phyloP scores from a whole-genome alignment of 2,329 filamentous ascomycete genomes.

The Diaporthe ampelina region DNA sequence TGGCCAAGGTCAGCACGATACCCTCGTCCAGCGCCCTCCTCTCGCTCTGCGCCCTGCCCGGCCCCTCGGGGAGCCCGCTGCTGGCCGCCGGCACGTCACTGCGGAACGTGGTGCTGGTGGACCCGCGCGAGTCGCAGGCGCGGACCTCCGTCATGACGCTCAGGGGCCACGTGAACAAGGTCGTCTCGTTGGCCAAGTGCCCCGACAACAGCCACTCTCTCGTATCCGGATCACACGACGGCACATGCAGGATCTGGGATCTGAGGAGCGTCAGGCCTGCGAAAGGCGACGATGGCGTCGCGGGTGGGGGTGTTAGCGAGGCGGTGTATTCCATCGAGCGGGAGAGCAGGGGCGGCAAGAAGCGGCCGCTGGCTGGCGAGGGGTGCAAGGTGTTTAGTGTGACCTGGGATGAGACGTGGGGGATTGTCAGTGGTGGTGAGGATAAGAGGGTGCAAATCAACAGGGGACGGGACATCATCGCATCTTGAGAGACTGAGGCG shows the following conservation, averaged over 20 bases:
- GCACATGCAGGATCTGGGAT: slow-evolving; percentile 95
- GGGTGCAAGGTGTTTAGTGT: slow-evolving; percentile 93
- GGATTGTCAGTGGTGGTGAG: slow-evolving; percentile 92
- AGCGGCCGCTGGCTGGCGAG: slow-evolving; percentile 78
- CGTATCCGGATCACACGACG: slow-evolving; percentile 91
- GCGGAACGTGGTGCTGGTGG: slow-evolving; percentile 91
- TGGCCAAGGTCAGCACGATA: slow-evolving; percentile 82
- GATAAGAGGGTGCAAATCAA: slow-evolving; percentile 97
- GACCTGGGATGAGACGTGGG: slow-evolving; percentile 86
- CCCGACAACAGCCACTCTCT: slow-evolving; percentile 84
- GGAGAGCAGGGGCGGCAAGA: slow-evolving; percentile 77
- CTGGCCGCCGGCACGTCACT: slow-evolving; percentile 84
- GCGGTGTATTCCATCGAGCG: slow-evolving; percentile 81
- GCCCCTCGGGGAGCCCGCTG: slow-evolving; percentile 64
- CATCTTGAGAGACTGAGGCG: slow-evolving; percentile 47
- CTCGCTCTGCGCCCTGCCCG: slow-evolving; percentile 80
- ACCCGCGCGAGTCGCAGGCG: slow-evolving; percentile 84
- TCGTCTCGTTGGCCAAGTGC: slow-evolving; percentile 63
- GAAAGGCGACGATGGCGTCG: slow-evolving; percentile 70
- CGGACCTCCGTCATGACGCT: slow-evolving; percentile 90
- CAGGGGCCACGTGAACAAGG: slow-evolving; percentile 86
- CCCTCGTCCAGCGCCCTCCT: slow-evolving; percentile 88
- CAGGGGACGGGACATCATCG: slow-evolving; percentile 69
- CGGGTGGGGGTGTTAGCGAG: slow-evolving; percentile 76
- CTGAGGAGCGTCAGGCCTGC: slow-evolving; percentile 77